Evolutionary conservation across 2,329 filamentous ascomycete species (phyloP).

Genomic region (Leptodontidium sp.): DNA sequence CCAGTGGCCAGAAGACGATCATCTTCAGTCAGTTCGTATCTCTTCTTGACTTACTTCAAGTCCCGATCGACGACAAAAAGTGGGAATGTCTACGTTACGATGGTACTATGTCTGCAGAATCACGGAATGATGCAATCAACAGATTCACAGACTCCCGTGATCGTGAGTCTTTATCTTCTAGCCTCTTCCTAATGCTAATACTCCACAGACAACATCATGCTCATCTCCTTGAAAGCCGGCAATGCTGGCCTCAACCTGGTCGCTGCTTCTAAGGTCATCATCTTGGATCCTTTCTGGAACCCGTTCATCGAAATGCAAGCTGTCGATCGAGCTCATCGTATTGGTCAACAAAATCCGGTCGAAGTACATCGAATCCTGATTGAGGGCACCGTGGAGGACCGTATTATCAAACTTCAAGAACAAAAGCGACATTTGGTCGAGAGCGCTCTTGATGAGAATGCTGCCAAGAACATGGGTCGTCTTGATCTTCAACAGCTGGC

Average conservation of each 20-base stretch:
- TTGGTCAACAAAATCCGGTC: conserved; percentile 79
- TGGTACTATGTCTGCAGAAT: conserved; percentile 73
- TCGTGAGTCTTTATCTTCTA: conserved; percentile 50
- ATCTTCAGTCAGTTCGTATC: conserved; percentile 86
- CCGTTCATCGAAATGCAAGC: conserved; percentile 93
- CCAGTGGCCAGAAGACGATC: conserved; percentile 75
- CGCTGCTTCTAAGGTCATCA: conserved; percentile 83
- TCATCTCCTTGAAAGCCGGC: conserved; percentile 73
- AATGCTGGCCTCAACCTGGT: conserved; percentile 89
- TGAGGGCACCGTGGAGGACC: conserved; percentile 82
- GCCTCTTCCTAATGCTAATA: background rate
- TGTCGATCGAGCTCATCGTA: conserved; percentile 87
- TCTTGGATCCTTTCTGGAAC: conserved; percentile 95
- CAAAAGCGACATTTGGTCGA: conserved; percentile 81
- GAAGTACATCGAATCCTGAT: conserved; percentile 83
- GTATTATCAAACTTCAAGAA: conserved; percentile 81
- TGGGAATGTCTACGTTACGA: conserved; percentile 72
- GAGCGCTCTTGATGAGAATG: conserved; percentile 80
- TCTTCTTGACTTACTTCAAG: conserved; percentile 78
- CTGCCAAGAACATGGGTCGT: conserved; percentile 70
- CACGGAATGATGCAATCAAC: conserved; percentile 72
- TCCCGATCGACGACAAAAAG: conserved; percentile 67
- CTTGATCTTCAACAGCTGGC: conserved; percentile 52
- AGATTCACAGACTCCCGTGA: conserved; percentile 67
- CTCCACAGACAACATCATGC: conserved; percentile 17